Base-by-base conservation (phyloP, 495 filamentous ascomycete genomes). In the Trichoderma erinaceum region DNA sequence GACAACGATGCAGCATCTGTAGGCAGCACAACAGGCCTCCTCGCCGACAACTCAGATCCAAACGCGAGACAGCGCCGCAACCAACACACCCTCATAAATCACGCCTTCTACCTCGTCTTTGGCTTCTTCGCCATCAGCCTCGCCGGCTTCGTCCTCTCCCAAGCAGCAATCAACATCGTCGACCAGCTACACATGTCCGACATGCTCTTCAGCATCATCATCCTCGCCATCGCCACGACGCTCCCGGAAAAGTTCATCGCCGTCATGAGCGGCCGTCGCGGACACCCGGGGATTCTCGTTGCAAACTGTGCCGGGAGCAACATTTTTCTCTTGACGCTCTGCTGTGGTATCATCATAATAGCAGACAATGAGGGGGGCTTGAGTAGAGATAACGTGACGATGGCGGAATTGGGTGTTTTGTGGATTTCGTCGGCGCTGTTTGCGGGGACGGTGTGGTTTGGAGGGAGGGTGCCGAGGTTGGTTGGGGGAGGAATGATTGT, bases 181-280 rank as follows among this genome's bases (percentile, higher is more conserved):
- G 74, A 78, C 48, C 73, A 71, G 25, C 70, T 85, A 1, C 67
- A 73, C 44, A 70, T 85, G 0, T 84, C 84, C 1, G 80, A 75
- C 44, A 77, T 77, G 0, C 71, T 86, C 15, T 74, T 88, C 23
- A 85, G 86, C 44, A 73, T 86, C 32, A 82, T 79, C 0, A 76
- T 88, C 15, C 73, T 88, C 2, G 78, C 86, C 0, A 78, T 87
- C 65, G 85, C 84, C 21, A 86, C 85, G 0, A 87, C 85, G 0
- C 70, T 87, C 0, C 84, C 85, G 0, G 84, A 86, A 73, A 87
- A 86, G 68, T 76, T 86, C 27, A 70, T 86, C 21, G 78, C 83
- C 11, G 72, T 84, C 1, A 35, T 87, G 7, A 78, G 80, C 46
- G 81, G 83, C 11, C 69, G 65, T 2, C 76, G 81, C 1, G 79